Conservation (phyloP, 257 asterid species). For the Salvia rosmarinus region DNA sequence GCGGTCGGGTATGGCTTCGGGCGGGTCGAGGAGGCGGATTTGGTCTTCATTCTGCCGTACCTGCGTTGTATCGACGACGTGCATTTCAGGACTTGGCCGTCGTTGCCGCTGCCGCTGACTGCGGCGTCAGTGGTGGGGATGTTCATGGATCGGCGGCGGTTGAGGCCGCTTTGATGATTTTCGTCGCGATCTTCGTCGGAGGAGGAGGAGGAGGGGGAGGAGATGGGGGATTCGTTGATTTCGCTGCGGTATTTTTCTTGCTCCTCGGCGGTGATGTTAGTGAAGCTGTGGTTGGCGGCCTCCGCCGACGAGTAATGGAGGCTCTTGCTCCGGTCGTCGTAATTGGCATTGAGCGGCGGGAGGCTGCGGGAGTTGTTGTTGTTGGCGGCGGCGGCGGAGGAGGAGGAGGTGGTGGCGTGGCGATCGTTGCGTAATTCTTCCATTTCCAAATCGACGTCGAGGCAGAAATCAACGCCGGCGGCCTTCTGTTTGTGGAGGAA, state of each 20-base stretch:
- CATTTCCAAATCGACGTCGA: conserved; percentile 78
- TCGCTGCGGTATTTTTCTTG: conserved; percentile 12
- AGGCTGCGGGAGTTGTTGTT: neutral
- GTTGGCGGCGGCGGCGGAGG: neutral
- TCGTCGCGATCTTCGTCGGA: conserved; percentile 39
- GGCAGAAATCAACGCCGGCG: conserved; percentile 53
- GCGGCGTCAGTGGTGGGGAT: neutral
- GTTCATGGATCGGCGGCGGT: conserved; percentile 40
- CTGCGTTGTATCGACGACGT: conserved; percentile 63
- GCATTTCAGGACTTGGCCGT: conserved; percentile 60
- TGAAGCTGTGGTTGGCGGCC: conserved; percentile 9
- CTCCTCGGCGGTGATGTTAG: neutral
- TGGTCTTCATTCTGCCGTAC: conserved; percentile 57
- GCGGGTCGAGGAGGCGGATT: conserved; percentile 72
- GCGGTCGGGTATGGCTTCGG: conserved; percentile 39
- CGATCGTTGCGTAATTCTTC: conserved; percentile 47
- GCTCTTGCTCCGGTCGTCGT: conserved; percentile 5
- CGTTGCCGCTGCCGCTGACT: conserved; percentile 22
- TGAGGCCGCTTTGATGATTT: conserved; percentile 24
- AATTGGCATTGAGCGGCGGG: conserved; percentile 14
- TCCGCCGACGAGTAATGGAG: conserved; percentile 41
- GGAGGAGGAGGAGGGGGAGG: conserved; percentile 29
- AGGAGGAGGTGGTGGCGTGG: neutral
- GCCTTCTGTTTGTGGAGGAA: conserved; percentile 63
- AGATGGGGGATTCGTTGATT: conserved; percentile 10